These are phyloP conservation scores for Apodospora peruviana DNA, from an alignment of 495 filamentous ascomycete genomes.

Conservation along the genomic window DNA sequence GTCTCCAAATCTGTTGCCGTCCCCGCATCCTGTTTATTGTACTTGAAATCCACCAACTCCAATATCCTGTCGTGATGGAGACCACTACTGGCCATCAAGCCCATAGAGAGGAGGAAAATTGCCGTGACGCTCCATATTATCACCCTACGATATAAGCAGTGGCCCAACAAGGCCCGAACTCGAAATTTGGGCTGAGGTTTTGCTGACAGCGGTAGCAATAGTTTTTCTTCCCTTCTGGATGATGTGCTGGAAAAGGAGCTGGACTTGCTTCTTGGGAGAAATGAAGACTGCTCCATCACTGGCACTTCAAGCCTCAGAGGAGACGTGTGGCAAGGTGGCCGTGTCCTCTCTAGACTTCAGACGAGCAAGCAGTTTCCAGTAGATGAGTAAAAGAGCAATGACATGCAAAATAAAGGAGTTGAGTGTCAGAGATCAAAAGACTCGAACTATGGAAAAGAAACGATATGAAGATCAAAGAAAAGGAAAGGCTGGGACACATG, in stretches of 20 bases:
- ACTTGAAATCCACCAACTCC: slow-evolving; percentile 15
- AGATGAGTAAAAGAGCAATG: too few species aligned
- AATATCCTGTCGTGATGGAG: slow-evolving; percentile 21
- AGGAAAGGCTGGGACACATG: too few species aligned
- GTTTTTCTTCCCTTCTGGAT: slow-evolving; percentile 13
- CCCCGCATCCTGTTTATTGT: slow-evolving; percentile 5
- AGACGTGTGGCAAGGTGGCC: neutral
- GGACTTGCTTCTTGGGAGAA: slow-evolving; percentile 12
- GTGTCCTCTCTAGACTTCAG: neutral
- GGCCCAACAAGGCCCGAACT: slow-evolving; percentile 28
- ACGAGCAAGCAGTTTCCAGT: too few species aligned
- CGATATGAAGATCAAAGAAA: too few species aligned
- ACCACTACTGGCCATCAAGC: slow-evolving; percentile 18
- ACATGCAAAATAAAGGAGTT: too few species aligned
- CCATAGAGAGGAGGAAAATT: slow-evolving; percentile 23
- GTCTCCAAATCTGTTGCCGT: neutral
- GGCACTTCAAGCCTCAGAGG: neutral
- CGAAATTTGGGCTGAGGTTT: slow-evolving; percentile 13
- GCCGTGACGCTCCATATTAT: slow-evolving; percentile 32
- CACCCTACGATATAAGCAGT: slow-evolving; percentile 38
- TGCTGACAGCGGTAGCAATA: slow-evolving; percentile 8
- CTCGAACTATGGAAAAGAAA: too few species aligned
- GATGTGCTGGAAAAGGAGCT: slow-evolving; percentile 10
- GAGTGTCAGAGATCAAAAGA: too few species aligned
- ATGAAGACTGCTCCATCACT: slow-evolving; percentile 18